Conservation (phyloP, 192 early-diverging fungal genomes). For the Coemansia sp. region DNA sequence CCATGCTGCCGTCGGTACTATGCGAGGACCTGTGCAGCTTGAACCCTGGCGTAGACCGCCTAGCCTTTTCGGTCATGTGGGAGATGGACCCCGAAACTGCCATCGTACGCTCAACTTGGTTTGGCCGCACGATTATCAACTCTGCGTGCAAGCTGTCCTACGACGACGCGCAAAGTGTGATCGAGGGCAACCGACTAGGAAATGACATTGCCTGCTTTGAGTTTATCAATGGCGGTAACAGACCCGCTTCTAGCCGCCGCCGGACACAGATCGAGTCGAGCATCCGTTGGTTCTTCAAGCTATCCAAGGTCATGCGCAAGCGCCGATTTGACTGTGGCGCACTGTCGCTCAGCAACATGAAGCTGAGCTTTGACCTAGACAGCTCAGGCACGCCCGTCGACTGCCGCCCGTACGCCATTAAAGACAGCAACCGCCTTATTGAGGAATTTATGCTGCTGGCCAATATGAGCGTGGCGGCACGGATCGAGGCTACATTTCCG, state of each 20-base stretch:
- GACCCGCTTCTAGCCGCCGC: constrained; percentile 19
- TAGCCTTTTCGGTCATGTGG: constrained; percentile 80
- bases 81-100: constrained; percentile 66
- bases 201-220: constrained; percentile 21
- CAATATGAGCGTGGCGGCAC: constrained; percentile 93
- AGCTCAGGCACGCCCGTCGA: constrained; percentile 84
- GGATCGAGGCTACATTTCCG: constrained; percentile 79
- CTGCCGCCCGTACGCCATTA: constrained; percentile 59
- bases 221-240: constrained; percentile 11
- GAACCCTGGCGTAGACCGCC: constrained; percentile 83
- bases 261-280: constrained; percentile 57
- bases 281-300: constrained; percentile 58
- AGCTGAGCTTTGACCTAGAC: constrained; percentile 93
- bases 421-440: constrained; percentile 91
- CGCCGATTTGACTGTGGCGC: constrained; percentile 81
- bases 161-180: constrained; percentile 90
- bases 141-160: constrained; percentile 94
- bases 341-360: constrained; percentile 87
- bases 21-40: constrained; percentile 84
- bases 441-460: constrained; percentile 93
- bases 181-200: constrained; percentile 46
- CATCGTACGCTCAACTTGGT: constrained; percentile 74
- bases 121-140: constrained; percentile 87
- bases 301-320: constrained; percentile 62
- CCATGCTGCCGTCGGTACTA: constrained; percentile 92